Conservation (phyloP, 2,329 filamentous ascomycete species). For the Fusarium kyushuense region DNA sequence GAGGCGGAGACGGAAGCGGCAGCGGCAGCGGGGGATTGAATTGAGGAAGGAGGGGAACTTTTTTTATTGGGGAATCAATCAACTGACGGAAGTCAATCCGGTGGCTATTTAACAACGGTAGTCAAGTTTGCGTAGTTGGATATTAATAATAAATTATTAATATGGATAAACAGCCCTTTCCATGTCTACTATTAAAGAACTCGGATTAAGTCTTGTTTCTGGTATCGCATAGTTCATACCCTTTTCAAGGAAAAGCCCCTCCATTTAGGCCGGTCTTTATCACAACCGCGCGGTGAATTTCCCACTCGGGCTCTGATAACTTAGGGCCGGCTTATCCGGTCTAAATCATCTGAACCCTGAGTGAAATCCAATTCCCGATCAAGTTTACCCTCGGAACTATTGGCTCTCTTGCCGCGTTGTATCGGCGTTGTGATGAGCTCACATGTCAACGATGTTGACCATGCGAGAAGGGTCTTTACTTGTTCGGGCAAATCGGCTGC, state of each 20-base stretch:
- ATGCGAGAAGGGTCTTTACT: slow-evolving; percentile 22
- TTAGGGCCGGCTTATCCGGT: slow-evolving; percentile 42
- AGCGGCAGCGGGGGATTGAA: slow-evolving; percentile 24
- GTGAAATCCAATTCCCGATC: slow-evolving; percentile 15
- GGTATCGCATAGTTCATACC: slow-evolving; percentile 45
- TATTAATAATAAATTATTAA: neutral
- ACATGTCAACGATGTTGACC: slow-evolving; percentile 34
- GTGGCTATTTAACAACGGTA: slow-evolving; percentile 19
- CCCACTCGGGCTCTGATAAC: slow-evolving; percentile 23
- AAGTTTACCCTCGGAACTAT: slow-evolving; percentile 18
- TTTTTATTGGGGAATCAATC: slow-evolving; percentile 12
- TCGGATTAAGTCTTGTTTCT: slow-evolving; percentile 15
- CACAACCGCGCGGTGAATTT: slow-evolving; percentile 48
- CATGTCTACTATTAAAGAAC: slow-evolving; percentile 7
- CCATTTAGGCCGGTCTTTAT: slow-evolving; percentile 28
- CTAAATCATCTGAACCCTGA: slow-evolving; percentile 10
- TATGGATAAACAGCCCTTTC: neutral
- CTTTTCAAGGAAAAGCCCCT: slow-evolving; percentile 18
- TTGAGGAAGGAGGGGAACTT: slow-evolving; percentile 29
- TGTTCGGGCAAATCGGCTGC: slow-evolving; percentile 22
- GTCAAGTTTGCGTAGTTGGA: neutral
- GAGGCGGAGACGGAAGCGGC: slow-evolving; percentile 39
- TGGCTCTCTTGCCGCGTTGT: slow-evolving; percentile 13
- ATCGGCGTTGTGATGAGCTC: slow-evolving; percentile 34
- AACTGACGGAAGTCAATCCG: slow-evolving; percentile 16